These are phyloP conservation scores for Batkoa obscura DNA, from an alignment of 371 early-diverging fungal species.

Conservation along the genomic window DNA sequence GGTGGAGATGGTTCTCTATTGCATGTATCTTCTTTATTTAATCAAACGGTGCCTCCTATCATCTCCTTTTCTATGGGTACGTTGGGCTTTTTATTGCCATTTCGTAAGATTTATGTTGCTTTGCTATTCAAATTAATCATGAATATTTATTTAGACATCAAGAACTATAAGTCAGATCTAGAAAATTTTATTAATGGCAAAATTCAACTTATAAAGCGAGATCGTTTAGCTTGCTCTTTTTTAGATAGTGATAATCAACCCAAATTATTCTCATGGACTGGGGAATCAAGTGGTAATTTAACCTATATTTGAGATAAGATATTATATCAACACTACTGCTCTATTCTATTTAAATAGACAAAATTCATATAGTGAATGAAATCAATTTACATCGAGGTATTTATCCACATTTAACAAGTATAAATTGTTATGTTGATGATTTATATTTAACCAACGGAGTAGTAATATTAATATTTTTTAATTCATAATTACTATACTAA, in stretches of 20 bases:
- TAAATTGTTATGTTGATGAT: slow-evolving; percentile 59
- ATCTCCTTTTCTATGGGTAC: slow-evolving; percentile 84
- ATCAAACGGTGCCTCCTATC: slow-evolving; percentile 63
- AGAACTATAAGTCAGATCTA: slow-evolving; percentile 33
- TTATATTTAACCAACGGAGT: slow-evolving; percentile 71
- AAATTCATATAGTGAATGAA: slow-evolving; percentile 62
- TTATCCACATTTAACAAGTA: slow-evolving; percentile 56
- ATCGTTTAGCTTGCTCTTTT: slow-evolving; percentile 52
- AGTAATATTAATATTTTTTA: slow-evolving; percentile 28
- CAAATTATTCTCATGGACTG: slow-evolving; percentile 16
- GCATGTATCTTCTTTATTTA: slow-evolving; percentile 69
- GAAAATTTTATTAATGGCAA: slow-evolving; percentile 33
- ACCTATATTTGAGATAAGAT: too few species aligned
- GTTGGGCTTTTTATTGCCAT: slow-evolving; percentile 77
- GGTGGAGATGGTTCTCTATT: slow-evolving; percentile 96
- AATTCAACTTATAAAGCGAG: slow-evolving; percentile 41
- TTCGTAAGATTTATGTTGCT: slow-evolving; percentile 19
- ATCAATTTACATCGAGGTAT: slow-evolving; percentile 72
- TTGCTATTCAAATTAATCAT: slow-evolving; percentile 23
- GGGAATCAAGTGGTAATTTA: not conserved
- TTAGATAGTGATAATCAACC: slow-evolving; percentile 19
- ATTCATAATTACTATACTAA: slow-evolving; percentile 16
- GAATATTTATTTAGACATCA: slow-evolving; percentile 37
- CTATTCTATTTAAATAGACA: not conserved
- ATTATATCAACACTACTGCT: not conserved